phyloP scores from a whole-genome alignment of 1,284 basidiomycete genomes.

The Leccinum subatratum region DNA sequence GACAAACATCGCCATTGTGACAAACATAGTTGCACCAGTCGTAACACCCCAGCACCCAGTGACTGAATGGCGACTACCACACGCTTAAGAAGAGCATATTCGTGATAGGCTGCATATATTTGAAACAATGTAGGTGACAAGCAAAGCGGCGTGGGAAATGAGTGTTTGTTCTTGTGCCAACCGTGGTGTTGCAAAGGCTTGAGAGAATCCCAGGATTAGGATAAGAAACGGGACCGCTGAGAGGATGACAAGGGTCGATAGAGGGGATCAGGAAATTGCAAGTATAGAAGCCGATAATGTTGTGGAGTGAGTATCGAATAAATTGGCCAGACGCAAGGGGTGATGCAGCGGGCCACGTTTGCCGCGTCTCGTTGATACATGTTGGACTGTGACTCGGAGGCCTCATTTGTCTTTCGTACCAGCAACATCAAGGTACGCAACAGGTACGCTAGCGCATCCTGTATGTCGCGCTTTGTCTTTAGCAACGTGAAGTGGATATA shows the following conservation, averaged over 20 bases:
- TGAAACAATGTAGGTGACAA: conserved; percentile 73
- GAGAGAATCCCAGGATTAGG: conserved; percentile 71
- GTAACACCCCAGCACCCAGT: conserved; percentile 75
- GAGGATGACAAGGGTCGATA: conserved; percentile 87
- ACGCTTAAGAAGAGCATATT: conserved; percentile 47
- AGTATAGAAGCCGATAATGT: conserved; percentile 49
- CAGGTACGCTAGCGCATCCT: conserved; percentile 84
- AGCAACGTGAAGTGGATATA: conserved; percentile 97
- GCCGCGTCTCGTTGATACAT: too few species aligned
- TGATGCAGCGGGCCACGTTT: conserved; percentile 71
- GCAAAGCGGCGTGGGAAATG: conserved; percentile 69
- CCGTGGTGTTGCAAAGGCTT: conserved; percentile 63
- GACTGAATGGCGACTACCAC: conserved; percentile 48
- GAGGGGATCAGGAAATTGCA: conserved; percentile 76
- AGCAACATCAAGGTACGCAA: conserved; percentile 79
- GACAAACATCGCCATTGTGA: conserved; percentile 78
- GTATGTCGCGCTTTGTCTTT: conserved; percentile 96
- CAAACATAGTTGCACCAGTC: conserved; percentile 67
- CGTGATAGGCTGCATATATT: conserved; percentile 77
- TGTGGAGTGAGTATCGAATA: conserved; percentile 64
- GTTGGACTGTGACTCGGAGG: too few species aligned
- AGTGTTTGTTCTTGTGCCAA: conserved; percentile 65
- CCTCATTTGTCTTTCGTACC: conserved; percentile 99
- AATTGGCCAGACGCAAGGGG: conserved; percentile 75
- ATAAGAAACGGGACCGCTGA: conserved; percentile 83